These are phyloP conservation scores for Cordyceps fumosorosea DNA, from an alignment of 2,329 filamentous ascomycete species.

Conservation along the genomic window DNA sequence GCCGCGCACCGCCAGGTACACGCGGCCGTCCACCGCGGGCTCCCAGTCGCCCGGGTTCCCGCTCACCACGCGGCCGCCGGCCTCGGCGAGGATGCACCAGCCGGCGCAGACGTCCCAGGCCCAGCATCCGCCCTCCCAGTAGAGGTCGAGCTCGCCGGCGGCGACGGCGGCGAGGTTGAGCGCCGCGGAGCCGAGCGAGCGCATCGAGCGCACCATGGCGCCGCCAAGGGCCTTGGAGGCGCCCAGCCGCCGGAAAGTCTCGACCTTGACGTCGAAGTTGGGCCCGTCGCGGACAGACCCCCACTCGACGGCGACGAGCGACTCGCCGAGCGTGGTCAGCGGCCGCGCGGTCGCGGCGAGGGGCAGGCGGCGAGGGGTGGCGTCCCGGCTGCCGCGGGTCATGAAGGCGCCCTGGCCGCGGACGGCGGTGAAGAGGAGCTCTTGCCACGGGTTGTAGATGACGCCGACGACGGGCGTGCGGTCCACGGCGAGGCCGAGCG, in stretches of 20 bases:
- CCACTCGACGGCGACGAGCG: conserved; percentile 68
- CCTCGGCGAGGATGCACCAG: conserved; percentile 69
- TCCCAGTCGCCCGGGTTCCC: conserved; percentile 70
- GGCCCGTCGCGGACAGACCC: conserved; percentile 60
- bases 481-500: conserved; percentile 62
- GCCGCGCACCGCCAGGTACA: conserved; percentile 57
- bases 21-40: conserved; percentile 50
- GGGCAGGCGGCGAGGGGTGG: conserved; percentile 28
- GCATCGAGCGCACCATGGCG: conserved; percentile 68
- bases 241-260: conserved; percentile 57
- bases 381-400: conserved; percentile 37
- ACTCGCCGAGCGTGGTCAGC: conserved; percentile 52
- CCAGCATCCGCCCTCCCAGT: conserved; percentile 81
- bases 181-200: conserved; percentile 66
- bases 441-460: conserved; percentile 73
- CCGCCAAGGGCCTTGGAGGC: conserved; percentile 56
- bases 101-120: conserved; percentile 81
- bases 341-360: conserved; percentile 44
- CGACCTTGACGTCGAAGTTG: conserved; percentile 64
- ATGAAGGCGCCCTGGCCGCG: conserved; percentile 60
- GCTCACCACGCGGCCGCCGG: conserved; percentile 65
- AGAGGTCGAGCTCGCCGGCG: conserved; percentile 62
- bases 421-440: conserved; percentile 62
- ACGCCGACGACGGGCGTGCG: conserved; percentile 61
- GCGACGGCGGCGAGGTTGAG: conserved; percentile 70